Base-by-base conservation (phyloP, 1,284 basidiomycete genomes). In the Tremellales sp. region DNA sequence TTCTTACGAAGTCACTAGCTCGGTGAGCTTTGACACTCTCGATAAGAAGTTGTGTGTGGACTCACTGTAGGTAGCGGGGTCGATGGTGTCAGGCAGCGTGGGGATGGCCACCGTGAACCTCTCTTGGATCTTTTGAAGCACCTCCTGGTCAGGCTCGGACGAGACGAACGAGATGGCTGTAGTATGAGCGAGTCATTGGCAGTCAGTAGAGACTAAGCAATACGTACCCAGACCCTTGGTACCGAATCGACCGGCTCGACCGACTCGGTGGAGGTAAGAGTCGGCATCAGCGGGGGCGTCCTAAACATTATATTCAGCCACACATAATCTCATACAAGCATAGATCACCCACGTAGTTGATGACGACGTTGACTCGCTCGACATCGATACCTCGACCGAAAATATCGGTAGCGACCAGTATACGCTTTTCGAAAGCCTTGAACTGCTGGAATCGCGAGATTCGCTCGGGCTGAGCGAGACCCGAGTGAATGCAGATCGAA, bases 361-460 rank as follows among this genome's bases (percentile, higher is more conserved):
- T 81, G 45, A 93, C 90, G 54, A 94, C 96, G 76, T 97, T 97
- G 60, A 97, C 92, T 62, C 92, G 89, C 73, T 97, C 92, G 23
- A 97, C 92, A 77, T 97, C 92, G 60, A 97, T 97, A 66, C 92
- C 92, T 75, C 92, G 88, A 54, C 91, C 92, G 59, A 97, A 97
- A 61, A 97, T 97, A 73, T 97, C 92, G 22, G 92, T 97, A 17
- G 91, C 92, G 35, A 93, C 90, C n/a, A 97, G 80, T 61, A 97
- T 97, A 65, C 96, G 91, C 79, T 97, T 98, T 78, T 99, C 96
- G 62, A 98, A 99, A 13, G 89, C 89, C 79, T 99, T 99, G 82
- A 99, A 99, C 49, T 94, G 91, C 47, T 89, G 89, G 79, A 98
- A 99, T n/a, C 94, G 86, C 55, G 82, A 83, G 75, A 99, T 98